These are phyloP conservation scores for Citrus cavaleriei DNA, from an alignment of 345 rosid genomes.

Conservation along the genomic window DNA sequence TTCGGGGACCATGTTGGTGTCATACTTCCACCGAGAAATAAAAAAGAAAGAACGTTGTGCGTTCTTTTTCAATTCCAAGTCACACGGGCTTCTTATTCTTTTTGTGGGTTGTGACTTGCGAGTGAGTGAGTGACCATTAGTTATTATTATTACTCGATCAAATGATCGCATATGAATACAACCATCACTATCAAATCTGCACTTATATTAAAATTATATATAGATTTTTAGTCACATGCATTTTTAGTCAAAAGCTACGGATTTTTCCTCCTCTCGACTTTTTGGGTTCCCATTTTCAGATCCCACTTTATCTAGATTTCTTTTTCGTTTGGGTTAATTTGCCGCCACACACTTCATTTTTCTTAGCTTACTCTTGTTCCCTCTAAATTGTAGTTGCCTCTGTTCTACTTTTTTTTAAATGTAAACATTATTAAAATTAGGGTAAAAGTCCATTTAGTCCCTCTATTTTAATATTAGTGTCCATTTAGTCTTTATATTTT, in stretches of 20 bases:
- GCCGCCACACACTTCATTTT: no score
- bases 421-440: no score
- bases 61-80: neutral
- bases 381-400: no score
- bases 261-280: neutral
- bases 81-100: neutral
- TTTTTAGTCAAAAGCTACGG: neutral
- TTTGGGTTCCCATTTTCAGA: neutral
- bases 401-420: no score
- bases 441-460: no score
- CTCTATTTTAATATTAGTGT: no score
- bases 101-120: neutral
- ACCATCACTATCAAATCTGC: neutral
- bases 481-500: no score
- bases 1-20: neutral
- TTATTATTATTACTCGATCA: neutral
- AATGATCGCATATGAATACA: neutral
- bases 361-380: no score
- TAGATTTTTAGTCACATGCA: neutral
- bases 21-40: conserved; percentile 8
- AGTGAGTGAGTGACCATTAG: neutral
- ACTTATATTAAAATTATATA: neutral
- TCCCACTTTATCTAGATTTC: no score
- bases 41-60: neutral
- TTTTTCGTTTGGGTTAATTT: no score